Conservation (phyloP, 2,329 filamentous ascomycete species). For the Cryphonectria nitschkei region DNA sequence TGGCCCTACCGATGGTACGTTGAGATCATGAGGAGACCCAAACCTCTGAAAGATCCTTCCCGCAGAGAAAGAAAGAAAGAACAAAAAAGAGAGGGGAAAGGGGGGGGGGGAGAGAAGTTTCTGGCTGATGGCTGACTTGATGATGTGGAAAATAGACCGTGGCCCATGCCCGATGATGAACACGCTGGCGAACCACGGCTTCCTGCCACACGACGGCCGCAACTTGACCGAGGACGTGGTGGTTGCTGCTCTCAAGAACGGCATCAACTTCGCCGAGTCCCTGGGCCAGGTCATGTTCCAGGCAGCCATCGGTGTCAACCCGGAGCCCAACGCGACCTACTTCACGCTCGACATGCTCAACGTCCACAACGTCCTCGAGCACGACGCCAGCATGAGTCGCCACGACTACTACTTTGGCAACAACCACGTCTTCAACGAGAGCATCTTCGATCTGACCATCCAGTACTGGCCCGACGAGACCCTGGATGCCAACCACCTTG, state of each 20-base stretch:
- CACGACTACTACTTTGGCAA: constrained; percentile 54
- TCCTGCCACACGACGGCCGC: constrained; percentile 50
- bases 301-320: constrained; percentile 47
- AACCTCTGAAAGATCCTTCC: no score
- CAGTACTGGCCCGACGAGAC: constrained; percentile 49
- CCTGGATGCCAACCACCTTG: constrained; percentile 46
- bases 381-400: constrained; percentile 53
- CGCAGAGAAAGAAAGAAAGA: no score
- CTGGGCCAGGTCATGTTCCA: constrained; percentile 48
- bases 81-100: no score
- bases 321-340: constrained; percentile 47
- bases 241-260: constrained; percentile 43
- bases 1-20: constrained; percentile 5
- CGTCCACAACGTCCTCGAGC: constrained; percentile 51
- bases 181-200: constrained; percentile 55
- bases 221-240: constrained; percentile 45
- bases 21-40: not conserved
- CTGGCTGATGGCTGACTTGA: not conserved
- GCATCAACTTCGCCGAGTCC: constrained; percentile 47
- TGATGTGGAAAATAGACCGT: constrained; percentile 36
- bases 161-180: constrained; percentile 57
- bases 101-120: no score
- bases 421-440: constrained; percentile 56
- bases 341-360: constrained; percentile 48
- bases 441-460: constrained; percentile 50